A percentile compares a stretch with the other conserved stretches of the same genome.
These are phyloP conservation scores for Clonostachys sp. DNA, from an alignment of 2,329 filamentous ascomycete species.

Conservation along the genomic window DNA sequence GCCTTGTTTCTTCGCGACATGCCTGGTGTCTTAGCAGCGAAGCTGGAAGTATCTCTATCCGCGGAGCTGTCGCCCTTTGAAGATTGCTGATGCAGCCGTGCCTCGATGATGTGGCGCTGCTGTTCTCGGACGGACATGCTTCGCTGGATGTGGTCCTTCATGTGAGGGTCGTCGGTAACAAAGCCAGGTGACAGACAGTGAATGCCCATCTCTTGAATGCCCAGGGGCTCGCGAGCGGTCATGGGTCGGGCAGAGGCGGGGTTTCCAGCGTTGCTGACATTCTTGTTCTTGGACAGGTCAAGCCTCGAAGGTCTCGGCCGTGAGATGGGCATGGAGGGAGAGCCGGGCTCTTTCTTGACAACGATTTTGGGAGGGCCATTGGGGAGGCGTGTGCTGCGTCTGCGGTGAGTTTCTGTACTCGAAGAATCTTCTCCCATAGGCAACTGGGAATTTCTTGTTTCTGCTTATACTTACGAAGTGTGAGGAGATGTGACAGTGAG, in stretches of 20 bases:
- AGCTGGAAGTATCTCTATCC: conserved; percentile 48
- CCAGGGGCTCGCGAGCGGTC: conserved; percentile 73
- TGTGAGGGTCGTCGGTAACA: conserved; percentile 90
- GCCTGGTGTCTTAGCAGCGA: conserved; percentile 66
- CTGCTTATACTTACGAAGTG: conserved; percentile 47
- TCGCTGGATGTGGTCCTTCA: conserved; percentile 92
- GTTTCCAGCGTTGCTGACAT: conserved; percentile 40
- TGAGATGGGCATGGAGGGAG: conserved; percentile 71
- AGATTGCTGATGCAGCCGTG: conserved; percentile 80
- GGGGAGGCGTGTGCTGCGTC: conserved; percentile 39
- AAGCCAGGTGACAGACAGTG: conserved; percentile 95
- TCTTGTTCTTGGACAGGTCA: conserved; percentile 65
- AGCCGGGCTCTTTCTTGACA: conserved; percentile 94
- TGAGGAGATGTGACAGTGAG: conserved; percentile 35
- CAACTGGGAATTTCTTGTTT: not conserved
- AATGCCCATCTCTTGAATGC: conserved; percentile 87
- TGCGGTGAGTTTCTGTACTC: too few species aligned
- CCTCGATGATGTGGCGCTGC: conserved; percentile 92
- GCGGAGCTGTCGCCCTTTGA: conserved; percentile 67
- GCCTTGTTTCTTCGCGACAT: conserved; percentile 73
- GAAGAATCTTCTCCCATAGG: too few species aligned
- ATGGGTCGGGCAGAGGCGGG: conserved; percentile 66
- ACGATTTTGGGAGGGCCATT: conserved; percentile 70
- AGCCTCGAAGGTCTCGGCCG: conserved; percentile 73
- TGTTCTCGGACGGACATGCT: conserved; percentile 92